These are phyloP conservation scores for Aspergillus novofumigatus DNA, from an alignment of 2,329 filamentous ascomycete genomes.

Conservation along the genomic window DNA sequence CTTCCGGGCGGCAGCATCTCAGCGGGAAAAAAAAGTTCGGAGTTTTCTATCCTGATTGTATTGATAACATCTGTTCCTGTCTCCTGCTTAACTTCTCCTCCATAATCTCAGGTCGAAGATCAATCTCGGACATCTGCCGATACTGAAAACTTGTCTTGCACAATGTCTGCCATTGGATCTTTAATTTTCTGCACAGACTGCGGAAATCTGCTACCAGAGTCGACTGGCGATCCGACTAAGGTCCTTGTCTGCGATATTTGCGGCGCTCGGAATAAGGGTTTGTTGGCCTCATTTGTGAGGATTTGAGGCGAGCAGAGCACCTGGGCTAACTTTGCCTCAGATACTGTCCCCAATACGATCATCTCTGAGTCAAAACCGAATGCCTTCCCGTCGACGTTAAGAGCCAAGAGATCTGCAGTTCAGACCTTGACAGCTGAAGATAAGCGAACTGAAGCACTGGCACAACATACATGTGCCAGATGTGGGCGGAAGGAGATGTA, in stretches of 20 bases:
- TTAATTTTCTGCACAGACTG: constrained; percentile 91
- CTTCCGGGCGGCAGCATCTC: not conserved
- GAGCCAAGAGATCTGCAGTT: constrained; percentile 80
- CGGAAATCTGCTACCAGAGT: constrained; percentile 81
- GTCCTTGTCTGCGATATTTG: constrained; percentile 81
- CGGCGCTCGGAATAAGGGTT: constrained; percentile 78
- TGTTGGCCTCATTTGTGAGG: constrained; percentile 3
- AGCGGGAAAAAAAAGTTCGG: not conserved
- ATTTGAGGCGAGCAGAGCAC: not conserved
- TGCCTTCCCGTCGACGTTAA: constrained; percentile 84
- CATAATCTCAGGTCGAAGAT: not conserved
- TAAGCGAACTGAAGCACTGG: constrained; percentile 67
- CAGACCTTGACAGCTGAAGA: constrained; percentile 77
- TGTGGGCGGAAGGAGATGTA: constrained; percentile 80
- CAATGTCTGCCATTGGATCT: constrained; percentile 79
- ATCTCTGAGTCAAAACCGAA: constrained; percentile 80
- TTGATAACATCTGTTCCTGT: not conserved
- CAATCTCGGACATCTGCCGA: not conserved
- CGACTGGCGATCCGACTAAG: constrained; percentile 70
- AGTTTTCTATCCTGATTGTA: no score
- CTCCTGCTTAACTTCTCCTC: not conserved
- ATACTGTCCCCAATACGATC: constrained; percentile 71
- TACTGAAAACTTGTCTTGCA: not conserved
- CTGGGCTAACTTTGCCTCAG: constrained; percentile 41
- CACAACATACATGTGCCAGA: constrained; percentile 67